A percentile compares a stretch with the other conserved stretches of the same genome.
Conservation (phyloP, 106 monocot species). For the Phalaenopsis aphrodite region DNA sequence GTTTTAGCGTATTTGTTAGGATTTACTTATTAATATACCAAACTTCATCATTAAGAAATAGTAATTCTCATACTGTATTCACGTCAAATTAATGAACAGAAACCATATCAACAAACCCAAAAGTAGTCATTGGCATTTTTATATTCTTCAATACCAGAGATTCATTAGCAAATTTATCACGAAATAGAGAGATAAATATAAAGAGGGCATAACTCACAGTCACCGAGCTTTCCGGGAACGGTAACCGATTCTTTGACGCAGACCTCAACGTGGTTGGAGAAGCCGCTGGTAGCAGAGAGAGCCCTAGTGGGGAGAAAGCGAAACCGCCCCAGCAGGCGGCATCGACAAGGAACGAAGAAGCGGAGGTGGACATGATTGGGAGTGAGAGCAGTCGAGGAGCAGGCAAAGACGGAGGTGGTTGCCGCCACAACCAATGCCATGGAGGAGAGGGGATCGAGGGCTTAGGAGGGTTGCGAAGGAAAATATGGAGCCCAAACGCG, state of each 20-base stretch:
- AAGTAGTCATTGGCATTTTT: background rate
- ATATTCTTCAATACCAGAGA: background rate
- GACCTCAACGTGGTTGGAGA: constrained; percentile 15
- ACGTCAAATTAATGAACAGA: too few species aligned
- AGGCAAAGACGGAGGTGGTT: background rate
- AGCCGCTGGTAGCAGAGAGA: background rate
- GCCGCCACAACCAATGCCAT: background rate
- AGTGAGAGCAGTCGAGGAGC: background rate
- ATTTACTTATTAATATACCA: too few species aligned
- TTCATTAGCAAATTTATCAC: background rate
- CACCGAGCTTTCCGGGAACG: constrained; percentile 28
- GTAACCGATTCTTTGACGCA: constrained; percentile 35
- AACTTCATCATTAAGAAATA: too few species aligned
- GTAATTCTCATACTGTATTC: too few species aligned
- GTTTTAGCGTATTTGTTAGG: too few species aligned
- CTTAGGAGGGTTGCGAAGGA: too few species aligned
- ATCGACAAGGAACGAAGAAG: background rate
- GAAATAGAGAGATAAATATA: background rate
- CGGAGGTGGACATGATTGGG: background rate
- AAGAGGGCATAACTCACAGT: constrained; percentile 18
- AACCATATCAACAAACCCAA: too few species aligned
- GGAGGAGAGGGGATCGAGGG: background rate
- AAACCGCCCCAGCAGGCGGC: background rate
- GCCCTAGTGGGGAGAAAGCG: constrained; percentile 7
- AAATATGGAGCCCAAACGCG: too few species aligned